Evolutionary conservation across 108 stramenopile genomes (phyloP).

Genomic region (Cyclotella baltica): DNA sequence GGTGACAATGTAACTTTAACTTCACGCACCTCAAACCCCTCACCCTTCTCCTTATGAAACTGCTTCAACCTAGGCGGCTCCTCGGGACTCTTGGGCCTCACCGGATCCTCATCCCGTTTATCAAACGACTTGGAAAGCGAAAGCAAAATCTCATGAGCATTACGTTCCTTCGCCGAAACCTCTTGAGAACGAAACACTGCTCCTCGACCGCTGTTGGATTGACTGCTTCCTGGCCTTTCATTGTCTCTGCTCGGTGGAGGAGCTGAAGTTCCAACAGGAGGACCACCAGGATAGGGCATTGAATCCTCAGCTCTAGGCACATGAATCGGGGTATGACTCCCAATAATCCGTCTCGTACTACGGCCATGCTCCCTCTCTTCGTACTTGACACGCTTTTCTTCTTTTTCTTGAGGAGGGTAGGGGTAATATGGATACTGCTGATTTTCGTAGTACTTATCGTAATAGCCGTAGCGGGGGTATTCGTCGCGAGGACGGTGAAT

Average conservation of each 20-base stretch:
- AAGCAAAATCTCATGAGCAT: conserved; percentile 44
- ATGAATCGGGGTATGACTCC: conserved; percentile 77
- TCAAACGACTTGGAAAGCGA: conserved; percentile 49
- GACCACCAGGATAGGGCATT: neutral
- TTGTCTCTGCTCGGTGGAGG: neutral
- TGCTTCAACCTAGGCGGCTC: conserved; percentile 52
- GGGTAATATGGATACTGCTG: neutral
- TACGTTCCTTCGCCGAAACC: neutral
- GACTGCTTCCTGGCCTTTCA: neutral
- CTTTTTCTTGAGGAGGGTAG: neutral
- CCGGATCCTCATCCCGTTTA: conserved; percentile 1
- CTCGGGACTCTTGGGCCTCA: conserved; percentile 43
- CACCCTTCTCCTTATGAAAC: conserved; percentile 47
- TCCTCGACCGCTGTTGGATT: neutral
- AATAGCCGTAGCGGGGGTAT: conserved; percentile 1
- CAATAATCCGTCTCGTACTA: conserved; percentile 66
- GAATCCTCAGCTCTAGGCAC: conserved; percentile 55
- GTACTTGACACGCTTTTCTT: neutral
- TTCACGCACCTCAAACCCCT: conserved; percentile 46
- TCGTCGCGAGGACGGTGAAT: conserved; percentile 1
- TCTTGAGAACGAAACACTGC: conserved; percentile 14
- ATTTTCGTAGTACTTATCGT: neutral
- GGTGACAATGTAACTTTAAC: too few relatives aligned
- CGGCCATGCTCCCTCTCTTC: neutral
- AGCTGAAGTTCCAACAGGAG: neutral